Percentiles rank a stretch among this genome's conserved stretches.
Evolutionary conservation across 2,329 filamentous ascomycete genomes (phyloP).

Genomic region (Geosmithia flava): DNA sequence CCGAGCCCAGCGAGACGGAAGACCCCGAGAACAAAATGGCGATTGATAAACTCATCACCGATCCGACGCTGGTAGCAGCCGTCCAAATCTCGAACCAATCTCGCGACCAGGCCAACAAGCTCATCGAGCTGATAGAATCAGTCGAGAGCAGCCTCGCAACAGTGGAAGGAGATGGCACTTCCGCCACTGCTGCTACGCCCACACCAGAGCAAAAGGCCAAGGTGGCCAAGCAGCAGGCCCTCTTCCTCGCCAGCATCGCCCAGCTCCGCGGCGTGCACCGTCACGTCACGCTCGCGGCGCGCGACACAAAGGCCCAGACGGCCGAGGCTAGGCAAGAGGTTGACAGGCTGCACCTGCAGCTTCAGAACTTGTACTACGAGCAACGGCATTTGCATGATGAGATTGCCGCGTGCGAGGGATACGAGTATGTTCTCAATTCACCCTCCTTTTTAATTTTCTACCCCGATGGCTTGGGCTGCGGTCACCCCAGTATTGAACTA

Average conservation of each 20-base stretch:
- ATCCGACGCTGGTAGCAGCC: conserved; percentile 48
- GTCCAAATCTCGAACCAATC: conserved; percentile 62
- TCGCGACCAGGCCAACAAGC: conserved; percentile 55
- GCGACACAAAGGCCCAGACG: conserved; percentile 76
- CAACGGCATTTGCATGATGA: conserved; percentile 83
- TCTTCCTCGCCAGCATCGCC: conserved; percentile 65
- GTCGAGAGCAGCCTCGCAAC: conserved; percentile 22
- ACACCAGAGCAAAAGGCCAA: conserved; percentile 25
- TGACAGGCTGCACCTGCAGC: conserved; percentile 77
- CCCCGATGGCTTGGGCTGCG: no score
- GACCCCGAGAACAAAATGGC: not conserved
- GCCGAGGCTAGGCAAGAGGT: conserved; percentile 83
- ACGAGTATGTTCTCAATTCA: conserved; percentile 52
- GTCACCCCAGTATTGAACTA: no score
- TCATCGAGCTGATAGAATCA: conserved; percentile 43
- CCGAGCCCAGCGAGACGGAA: not conserved
- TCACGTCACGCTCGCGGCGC: conserved; percentile 64
- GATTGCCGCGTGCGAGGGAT: conserved; percentile 80
- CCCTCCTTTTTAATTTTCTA: not conserved
- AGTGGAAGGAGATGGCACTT: not conserved
- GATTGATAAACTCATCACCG: conserved; percentile 25
- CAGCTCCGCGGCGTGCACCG: conserved; percentile 76
- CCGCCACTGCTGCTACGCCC: not conserved
- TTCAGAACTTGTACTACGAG: conserved; percentile 96
- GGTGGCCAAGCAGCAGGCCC: conserved; percentile 66